Evolutionary conservation across 495 filamentous ascomycete species (phyloP).

Genomic region (Hyaloscypha finlandica): DNA sequence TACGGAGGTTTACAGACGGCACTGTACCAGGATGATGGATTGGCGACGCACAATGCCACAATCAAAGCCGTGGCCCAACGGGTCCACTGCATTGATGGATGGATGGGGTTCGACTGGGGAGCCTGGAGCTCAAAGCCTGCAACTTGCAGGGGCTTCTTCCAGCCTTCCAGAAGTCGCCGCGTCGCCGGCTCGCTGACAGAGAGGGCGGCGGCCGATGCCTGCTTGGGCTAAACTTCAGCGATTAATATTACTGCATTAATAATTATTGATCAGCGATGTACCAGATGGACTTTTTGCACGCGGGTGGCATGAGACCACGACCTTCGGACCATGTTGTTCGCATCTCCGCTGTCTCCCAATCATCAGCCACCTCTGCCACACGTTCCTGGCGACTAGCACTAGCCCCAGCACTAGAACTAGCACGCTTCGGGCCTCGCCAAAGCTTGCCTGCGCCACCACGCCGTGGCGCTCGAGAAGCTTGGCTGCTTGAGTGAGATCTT

Average conservation of each 20-base stretch:
- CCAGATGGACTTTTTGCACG: not conserved
- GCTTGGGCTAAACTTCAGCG: too few relatives aligned
- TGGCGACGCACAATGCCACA: not conserved
- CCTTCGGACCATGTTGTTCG: not conserved
- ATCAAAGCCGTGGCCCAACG: not conserved
- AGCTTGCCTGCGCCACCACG: not conserved
- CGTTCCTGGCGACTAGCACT: not conserved
- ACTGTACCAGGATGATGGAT: too few relatives aligned
- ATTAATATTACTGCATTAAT: too few relatives aligned
- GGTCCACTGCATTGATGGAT: not conserved
- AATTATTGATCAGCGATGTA: too few relatives aligned
- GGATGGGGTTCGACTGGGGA: not conserved
- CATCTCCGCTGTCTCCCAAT: not conserved
- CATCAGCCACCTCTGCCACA: not conserved
- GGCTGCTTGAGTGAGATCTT: not conserved
- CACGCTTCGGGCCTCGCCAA: not conserved
- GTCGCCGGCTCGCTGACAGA: too few relatives aligned
- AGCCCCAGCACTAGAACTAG: too few relatives aligned
- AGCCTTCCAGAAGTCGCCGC: not conserved
- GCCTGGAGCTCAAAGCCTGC: not conserved
- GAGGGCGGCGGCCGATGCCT: too few relatives aligned
- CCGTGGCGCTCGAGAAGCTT: not conserved
- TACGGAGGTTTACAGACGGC: too few relatives aligned
- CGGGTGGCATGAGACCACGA: not conserved
- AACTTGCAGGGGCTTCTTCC: not conserved